Base-by-base conservation (phyloP, 805 yeast genomes). In the Metschnikowia lachancei region DNA sequence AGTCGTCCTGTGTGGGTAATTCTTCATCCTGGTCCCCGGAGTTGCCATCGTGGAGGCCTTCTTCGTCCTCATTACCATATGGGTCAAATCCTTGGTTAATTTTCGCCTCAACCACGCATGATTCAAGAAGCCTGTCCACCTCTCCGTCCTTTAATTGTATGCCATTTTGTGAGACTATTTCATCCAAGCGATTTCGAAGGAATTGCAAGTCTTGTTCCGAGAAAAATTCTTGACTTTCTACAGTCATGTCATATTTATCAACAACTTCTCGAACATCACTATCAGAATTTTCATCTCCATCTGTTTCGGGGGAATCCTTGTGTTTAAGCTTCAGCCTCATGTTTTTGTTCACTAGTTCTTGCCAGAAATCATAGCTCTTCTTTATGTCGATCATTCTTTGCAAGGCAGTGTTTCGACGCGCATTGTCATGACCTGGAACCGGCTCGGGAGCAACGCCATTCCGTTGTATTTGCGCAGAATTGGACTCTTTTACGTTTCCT, bases 281-380 rank as follows among this genome's bases (percentile, higher is more conserved):
- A n/a, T 4, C 17, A 14, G 19, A 16, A 12, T 26, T 17, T 14
- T 6, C 26, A 26, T n/a, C 26, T 2, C 17, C 28, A 2, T 26
- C 38, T 10, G 32, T 36, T 8, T 39, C 47, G 6, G 42, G 22
- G 12, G 41, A n/a, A 16, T 24, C 60, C 11, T 14, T 17, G 10
- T 22, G 31, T 17, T 16, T 19, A 9, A 36, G 28, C 28, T 26
- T 22, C 34, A 6, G 36, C 28, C 37, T 16, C 44, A 45, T 29
- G 40, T 45, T 39, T 14, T 39, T 39, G 44, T 29, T 39, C 52
- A 66, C 58, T 29, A 61, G 62, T 24, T 63, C 62, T 58, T 60
- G 71, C 75, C 75, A 70, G 11, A 61, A 54, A 29, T 68, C 69
- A 46, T 70, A 70, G 55, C 66, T 67, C 47, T 65, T 65, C 29